phyloP scores from a whole-genome alignment of 768 basidiomycete species.

The Ramaria rubella region DNA sequence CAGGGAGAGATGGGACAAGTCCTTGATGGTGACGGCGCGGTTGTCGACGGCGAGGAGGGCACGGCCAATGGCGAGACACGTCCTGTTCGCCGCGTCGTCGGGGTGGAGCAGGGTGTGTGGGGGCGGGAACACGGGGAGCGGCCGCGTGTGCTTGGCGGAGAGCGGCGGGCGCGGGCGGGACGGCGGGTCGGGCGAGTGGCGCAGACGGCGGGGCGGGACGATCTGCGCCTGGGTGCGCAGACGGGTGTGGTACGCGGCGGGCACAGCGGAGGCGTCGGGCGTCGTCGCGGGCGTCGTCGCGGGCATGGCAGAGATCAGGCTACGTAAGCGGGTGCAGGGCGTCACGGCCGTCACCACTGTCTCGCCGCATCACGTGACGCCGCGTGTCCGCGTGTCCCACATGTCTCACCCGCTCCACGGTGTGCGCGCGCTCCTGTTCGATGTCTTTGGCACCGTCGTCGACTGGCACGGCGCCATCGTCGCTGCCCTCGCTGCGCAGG shows the following conservation, averaged over 20 bases:
- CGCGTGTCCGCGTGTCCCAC: neutral
- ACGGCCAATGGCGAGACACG: constrained; percentile 66
- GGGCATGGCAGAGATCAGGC: no score
- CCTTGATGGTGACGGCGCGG: constrained; percentile 81
- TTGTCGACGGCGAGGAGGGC: constrained; percentile 73
- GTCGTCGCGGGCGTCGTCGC: neutral
- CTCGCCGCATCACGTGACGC: no score
- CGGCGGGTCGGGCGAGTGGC: neutral
- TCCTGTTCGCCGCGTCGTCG: constrained; percentile 66
- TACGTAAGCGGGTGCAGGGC: no score
- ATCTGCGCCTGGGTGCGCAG: constrained; percentile 6
- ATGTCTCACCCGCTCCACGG: constrained; percentile 8
- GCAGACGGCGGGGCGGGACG: constrained; percentile 9
- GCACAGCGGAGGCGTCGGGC: neutral
- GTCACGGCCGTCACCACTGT: no score
- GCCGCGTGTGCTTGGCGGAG: neutral
- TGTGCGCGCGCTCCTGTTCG: constrained; percentile 24
- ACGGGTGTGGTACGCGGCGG: constrained; percentile 5
- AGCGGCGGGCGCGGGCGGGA: neutral
- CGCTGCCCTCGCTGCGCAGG: neutral
- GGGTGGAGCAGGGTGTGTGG: constrained; percentile 61
- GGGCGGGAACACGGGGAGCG: constrained; percentile 44
- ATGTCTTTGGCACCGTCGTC: constrained; percentile 29
- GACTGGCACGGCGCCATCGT: constrained; percentile 24
- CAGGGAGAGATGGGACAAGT: constrained; percentile 67